Evolutionary conservation across 2,329 filamentous ascomycete species (phyloP).

Genomic region (Talaromyces pinophilus): DNA sequence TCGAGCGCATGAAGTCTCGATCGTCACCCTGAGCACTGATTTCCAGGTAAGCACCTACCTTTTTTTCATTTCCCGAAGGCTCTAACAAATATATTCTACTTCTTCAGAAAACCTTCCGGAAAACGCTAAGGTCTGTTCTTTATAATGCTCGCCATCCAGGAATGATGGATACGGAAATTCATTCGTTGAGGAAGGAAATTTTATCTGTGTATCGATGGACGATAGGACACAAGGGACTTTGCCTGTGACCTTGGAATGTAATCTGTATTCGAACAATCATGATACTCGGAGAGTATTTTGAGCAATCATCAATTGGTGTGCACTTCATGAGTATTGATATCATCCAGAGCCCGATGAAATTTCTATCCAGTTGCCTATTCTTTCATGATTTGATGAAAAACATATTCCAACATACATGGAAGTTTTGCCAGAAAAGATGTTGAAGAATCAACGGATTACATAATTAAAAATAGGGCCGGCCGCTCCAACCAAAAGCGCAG

Average conservation of each 20-base stretch:
- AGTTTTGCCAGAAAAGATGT: not conserved
- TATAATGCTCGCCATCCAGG: not conserved
- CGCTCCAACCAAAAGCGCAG: slow-evolving; percentile 11
- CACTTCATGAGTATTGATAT: not conserved
- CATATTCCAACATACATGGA: not conserved
- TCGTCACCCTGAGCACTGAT: not conserved
- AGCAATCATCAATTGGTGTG: no score
- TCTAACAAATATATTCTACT: not conserved
- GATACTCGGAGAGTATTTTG: not conserved
- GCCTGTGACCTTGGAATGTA: not conserved
- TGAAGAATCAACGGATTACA: not conserved
- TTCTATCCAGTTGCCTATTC: not conserved
- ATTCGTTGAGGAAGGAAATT: not conserved
- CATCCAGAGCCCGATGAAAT: not conserved
- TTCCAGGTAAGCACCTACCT: not conserved
- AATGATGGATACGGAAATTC: not conserved
- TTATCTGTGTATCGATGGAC: not conserved
- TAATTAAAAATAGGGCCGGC: not conserved
- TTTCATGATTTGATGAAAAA: not conserved
- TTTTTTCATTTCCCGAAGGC: not conserved
- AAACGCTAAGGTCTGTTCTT: not conserved
- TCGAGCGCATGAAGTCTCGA: not conserved
- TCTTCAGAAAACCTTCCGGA: not conserved
- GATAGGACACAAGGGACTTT: not conserved
- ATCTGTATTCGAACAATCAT: not conserved